Percentiles rank a stretch among this genome's conserved stretches.
phyloP scores from a whole-genome alignment of 2,329 filamentous ascomycete genomes.

The Macrophomina tecta region DNA sequence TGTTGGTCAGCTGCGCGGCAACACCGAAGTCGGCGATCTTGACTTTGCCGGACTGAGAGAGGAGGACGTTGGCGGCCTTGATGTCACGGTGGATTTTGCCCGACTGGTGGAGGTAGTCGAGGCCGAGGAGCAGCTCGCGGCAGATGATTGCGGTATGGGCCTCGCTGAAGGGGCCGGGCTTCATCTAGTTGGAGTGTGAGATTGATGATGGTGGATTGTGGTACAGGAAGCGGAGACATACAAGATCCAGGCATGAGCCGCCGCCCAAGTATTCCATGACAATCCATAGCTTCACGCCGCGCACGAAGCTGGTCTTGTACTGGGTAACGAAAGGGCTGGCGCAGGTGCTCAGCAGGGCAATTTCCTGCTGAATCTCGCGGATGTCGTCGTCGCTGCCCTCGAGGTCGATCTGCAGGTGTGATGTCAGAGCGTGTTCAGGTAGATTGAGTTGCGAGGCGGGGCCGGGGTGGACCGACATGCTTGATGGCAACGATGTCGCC shows the following conservation, averaged over 20 bases:
- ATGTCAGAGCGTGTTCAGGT: slow-evolving; percentile 3
- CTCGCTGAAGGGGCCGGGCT: slow-evolving; percentile 88
- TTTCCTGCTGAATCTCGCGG: slow-evolving; percentile 96
- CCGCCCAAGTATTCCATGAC: slow-evolving; percentile 98
- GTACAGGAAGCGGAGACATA: background rate
- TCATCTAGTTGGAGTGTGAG: slow-evolving; percentile 63
- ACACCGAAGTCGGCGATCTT: slow-evolving; percentile 98
- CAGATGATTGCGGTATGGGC: slow-evolving; percentile 92
- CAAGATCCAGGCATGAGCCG: slow-evolving; percentile 89
- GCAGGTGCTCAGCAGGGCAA: slow-evolving; percentile 92
- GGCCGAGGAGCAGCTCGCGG: slow-evolving; percentile 83
- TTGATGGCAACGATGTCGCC: slow-evolving; percentile 97
- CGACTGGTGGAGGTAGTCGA: slow-evolving; percentile 91
- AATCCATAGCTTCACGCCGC: slow-evolving; percentile 97
- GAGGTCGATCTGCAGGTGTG: slow-evolving; percentile 75
- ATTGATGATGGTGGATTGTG: slow-evolving; percentile 34
- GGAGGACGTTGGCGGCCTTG: slow-evolving; percentile 93
- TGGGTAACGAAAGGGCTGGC: slow-evolving; percentile 92
- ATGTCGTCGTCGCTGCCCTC: slow-evolving; percentile 99
- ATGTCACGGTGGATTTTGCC: slow-evolving; percentile 97
- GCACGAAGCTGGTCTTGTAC: slow-evolving; percentile 95
- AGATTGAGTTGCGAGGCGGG: slow-evolving; percentile 1
- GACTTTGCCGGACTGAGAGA: slow-evolving; percentile 88
- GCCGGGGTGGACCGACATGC: slow-evolving; percentile 66
- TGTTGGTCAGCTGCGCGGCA: slow-evolving; percentile 93